Evolutionary conservation across 768 basidiomycete genomes (phyloP).

Genomic region (Brasilioporus rufonigricans): DNA sequence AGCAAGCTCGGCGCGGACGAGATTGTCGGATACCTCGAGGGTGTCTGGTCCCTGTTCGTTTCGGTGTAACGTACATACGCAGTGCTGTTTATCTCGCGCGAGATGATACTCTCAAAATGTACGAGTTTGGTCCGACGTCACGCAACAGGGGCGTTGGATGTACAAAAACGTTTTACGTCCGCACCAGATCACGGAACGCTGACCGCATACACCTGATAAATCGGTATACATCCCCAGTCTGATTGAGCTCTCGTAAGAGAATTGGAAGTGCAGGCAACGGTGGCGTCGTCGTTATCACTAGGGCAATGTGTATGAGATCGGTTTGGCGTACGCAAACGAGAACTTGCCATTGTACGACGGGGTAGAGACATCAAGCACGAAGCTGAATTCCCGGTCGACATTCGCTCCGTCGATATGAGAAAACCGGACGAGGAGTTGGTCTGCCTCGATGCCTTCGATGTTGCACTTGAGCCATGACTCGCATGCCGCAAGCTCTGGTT

Average conservation of each 20-base stretch:
- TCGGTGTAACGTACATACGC: constrained; percentile 38
- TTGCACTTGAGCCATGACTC: constrained; percentile 58
- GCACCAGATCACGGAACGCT: constrained; percentile 42
- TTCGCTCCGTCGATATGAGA: constrained; percentile 58
- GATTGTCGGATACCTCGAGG: constrained; percentile 82
- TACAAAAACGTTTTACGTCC: too few relatives aligned
- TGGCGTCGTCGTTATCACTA: constrained; percentile 82
- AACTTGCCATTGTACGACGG: constrained; percentile 62
- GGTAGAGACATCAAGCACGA: constrained; percentile 72
- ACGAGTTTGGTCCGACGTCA: too few relatives aligned
- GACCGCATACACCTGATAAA: constrained; percentile 70
- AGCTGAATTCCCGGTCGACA: constrained; percentile 60
- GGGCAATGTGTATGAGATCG: not conserved
- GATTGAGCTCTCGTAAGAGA: constrained; percentile 69
- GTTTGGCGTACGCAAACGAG: not conserved
- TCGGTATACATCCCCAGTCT: constrained; percentile 60
- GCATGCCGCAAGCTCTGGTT: constrained; percentile 54
- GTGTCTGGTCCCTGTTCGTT: constrained; percentile 78
- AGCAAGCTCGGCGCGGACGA: constrained; percentile 90
- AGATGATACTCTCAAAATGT: too few relatives aligned
- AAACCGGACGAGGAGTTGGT: constrained; percentile 74
- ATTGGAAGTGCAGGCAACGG: constrained; percentile 63
- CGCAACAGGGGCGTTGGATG: too few relatives aligned
- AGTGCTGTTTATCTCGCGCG: not conserved
- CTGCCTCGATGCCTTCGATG: constrained; percentile 77